Conservation (phyloP, 805 yeast genomes). For the Starmera quercuum region DNA sequence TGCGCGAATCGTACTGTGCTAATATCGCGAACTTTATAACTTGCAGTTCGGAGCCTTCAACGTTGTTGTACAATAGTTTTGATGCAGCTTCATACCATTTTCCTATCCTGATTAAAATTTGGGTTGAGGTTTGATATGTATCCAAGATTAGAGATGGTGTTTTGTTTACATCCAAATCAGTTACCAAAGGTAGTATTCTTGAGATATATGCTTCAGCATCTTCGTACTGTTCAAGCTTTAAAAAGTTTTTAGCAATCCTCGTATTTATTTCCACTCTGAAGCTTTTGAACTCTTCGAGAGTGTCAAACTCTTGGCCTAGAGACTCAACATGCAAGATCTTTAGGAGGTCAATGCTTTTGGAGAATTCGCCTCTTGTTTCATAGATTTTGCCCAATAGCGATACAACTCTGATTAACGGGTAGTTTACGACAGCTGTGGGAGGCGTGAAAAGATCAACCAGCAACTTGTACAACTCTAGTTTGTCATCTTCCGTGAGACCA, state of each 20-base stretch:
- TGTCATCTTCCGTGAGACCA: background rate
- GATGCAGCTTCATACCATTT: slow-evolving; percentile 17
- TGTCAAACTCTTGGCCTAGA: slow-evolving; percentile 10
- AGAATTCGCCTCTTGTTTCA: slow-evolving; percentile 4
- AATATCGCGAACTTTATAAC: slow-evolving; percentile 9
- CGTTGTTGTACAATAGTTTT: slow-evolving; percentile 7
- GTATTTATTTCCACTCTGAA: slow-evolving; percentile 11
- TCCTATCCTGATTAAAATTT: slow-evolving; percentile 11
- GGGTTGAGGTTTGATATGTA: slow-evolving; percentile 6
- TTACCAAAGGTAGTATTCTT: slow-evolving; percentile 10
- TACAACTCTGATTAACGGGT: slow-evolving; percentile 7
- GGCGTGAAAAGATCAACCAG: slow-evolving; percentile 11
- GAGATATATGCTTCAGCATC: slow-evolving; percentile 15
- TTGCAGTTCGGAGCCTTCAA: slow-evolving; percentile 5
- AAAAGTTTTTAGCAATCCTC: slow-evolving; percentile 10
- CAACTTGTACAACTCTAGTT: slow-evolving; percentile 4
- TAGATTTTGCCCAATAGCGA: slow-evolving; percentile 7
- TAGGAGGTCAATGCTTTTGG: slow-evolving; percentile 4
- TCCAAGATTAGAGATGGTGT: slow-evolving; percentile 1
- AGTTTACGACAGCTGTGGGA: slow-evolving; percentile 10
- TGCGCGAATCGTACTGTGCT: slow-evolving; percentile 8
- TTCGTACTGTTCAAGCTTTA: slow-evolving; percentile 8
- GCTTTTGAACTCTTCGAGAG: slow-evolving; percentile 4
- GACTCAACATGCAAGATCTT: slow-evolving; percentile 10
- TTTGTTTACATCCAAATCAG: slow-evolving; percentile 1